phyloP scores from a whole-genome alignment of 345 rosid species.

The Sisymbrium irio region DNA sequence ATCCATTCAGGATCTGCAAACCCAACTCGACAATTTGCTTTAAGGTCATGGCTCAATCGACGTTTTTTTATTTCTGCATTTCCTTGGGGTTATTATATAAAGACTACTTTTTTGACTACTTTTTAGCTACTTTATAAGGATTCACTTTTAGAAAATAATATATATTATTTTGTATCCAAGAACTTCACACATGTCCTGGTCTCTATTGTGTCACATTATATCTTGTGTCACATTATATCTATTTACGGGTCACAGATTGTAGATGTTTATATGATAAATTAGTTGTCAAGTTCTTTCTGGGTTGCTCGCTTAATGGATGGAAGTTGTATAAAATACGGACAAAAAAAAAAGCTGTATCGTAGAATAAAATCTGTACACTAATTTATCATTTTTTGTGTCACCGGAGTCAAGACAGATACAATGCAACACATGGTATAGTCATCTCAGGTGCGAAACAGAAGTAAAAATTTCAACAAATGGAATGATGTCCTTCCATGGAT shows the following conservation, averaged over 20 bases:
- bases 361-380: too few species aligned
- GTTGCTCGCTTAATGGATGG: neutral
- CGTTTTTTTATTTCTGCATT: neutral
- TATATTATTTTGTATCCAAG: neutral
- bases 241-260: neutral
- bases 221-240: neutral
- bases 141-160: neutral
- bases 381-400: too few species aligned
- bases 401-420: neutral
- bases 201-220: neutral
- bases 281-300: neutral
- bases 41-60: constrained; percentile 31
- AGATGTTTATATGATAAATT: constrained; percentile 1
- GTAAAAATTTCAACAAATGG: neutral
- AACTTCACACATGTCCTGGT: neutral
- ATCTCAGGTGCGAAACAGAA: constrained; percentile 9
- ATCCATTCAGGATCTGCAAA: constrained; percentile 58
- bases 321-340: neutral
- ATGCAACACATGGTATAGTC: neutral
- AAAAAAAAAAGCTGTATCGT: neutral
- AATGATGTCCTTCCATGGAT: neutral
- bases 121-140: constrained; percentile 16
- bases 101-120: neutral
- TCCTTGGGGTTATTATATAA: neutral
- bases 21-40: constrained; percentile 68